Evolutionary conservation across 148 eudicot genomes (phyloP).

Genomic region (Dianthus caryophyllus): DNA sequence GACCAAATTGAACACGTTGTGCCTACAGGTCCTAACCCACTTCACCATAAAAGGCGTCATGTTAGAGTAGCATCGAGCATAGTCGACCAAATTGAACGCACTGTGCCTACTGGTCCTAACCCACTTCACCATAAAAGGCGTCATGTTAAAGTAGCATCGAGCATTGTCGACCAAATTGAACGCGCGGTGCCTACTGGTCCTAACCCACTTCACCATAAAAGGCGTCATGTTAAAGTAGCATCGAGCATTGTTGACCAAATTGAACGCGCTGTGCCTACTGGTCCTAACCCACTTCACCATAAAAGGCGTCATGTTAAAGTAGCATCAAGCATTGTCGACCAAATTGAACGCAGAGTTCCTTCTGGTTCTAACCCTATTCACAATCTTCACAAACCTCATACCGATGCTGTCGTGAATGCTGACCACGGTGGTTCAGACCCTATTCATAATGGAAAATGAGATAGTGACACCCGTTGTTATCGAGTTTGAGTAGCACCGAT

Average conservation of each 20-base stretch:
- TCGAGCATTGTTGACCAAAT: not conserved
- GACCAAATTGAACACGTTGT: not conserved
- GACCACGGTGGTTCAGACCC: conserved; percentile 54
- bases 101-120: conserved; percentile 45
- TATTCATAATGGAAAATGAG: too few relatives aligned
- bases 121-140: conserved; percentile 42
- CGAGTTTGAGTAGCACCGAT: too few relatives aligned
- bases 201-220: conserved; percentile 56
- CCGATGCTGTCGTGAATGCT: not conserved
- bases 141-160: too few relatives aligned
- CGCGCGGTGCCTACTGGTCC: conserved; percentile 32
- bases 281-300: conserved; percentile 78
- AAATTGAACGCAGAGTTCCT: not conserved
- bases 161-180: not conserved
- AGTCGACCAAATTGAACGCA: not conserved
- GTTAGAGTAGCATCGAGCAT: too few relatives aligned
- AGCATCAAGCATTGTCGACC: not conserved
- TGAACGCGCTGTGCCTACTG: not conserved
- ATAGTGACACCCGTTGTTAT: too few relatives aligned
- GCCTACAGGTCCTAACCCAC: conserved; percentile 60
- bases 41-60: conserved; percentile 25
- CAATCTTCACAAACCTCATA: not conserved
- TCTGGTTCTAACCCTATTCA: not conserved
- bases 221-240: too few relatives aligned
- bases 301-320: not conserved